phyloP scores from a whole-genome alignment of 2,329 filamentous ascomycete genomes.

The Coccinonectria pachysandricola region DNA sequence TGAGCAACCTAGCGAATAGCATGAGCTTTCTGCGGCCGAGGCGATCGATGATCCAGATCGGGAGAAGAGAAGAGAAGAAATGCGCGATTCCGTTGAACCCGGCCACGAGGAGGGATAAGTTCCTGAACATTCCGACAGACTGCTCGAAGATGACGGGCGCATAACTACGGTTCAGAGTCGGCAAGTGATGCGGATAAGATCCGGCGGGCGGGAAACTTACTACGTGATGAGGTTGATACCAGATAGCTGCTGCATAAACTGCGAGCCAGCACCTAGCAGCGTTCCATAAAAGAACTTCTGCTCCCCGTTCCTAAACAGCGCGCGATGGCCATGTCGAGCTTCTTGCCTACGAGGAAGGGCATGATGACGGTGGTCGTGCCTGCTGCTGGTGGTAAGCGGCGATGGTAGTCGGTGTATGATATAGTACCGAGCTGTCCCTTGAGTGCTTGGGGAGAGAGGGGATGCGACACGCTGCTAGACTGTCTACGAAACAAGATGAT shows the following conservation, averaged over 20 bases:
- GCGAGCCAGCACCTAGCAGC: constrained; percentile 30
- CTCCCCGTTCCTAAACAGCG: constrained; percentile 30
- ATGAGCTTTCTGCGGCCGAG: constrained; percentile 49
- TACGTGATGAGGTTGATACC: constrained; percentile 28
- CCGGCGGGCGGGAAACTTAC: constrained; percentile 2
- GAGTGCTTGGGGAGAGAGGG: no score
- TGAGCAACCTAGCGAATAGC: constrained; percentile 34
- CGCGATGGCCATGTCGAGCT: constrained; percentile 30
- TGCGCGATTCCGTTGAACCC: constrained; percentile 38
- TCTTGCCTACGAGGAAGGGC: constrained; percentile 19
- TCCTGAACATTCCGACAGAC: constrained; percentile 31
- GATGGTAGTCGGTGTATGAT: no score
- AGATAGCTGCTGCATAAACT: constrained; percentile 33
- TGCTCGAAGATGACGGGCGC: constrained; percentile 34
- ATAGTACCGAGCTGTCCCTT: no score
- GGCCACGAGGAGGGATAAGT: constrained; percentile 39
- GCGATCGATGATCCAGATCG: constrained; percentile 25
- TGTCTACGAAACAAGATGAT: no score
- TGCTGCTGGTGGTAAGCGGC: no score
- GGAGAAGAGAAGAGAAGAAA: constrained; percentile 21
- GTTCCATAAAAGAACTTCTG: constrained; percentile 31
- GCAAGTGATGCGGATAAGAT: constrained; percentile 3
- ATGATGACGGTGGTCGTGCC: no score
- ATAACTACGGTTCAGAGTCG: constrained; percentile 17
- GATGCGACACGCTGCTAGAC: no score